phyloP scores from a whole-genome alignment of 257 asterid genomes.

The Plectranthus barbatus region DNA sequence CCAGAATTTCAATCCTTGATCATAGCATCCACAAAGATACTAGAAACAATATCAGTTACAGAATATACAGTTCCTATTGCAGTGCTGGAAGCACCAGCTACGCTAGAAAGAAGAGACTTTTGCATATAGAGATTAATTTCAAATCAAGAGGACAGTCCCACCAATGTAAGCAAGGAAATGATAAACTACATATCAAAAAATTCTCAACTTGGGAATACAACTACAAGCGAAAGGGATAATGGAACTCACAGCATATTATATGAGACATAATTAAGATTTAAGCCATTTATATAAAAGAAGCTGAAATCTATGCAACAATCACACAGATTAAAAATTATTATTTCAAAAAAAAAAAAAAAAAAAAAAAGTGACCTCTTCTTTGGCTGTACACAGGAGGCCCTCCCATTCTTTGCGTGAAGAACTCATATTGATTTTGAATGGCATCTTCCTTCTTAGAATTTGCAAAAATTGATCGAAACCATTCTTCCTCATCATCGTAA shows the following conservation, averaged over 20 bases:
- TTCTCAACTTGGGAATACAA: neutral
- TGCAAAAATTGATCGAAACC: conserved; percentile 81
- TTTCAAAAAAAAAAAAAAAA: neutral
- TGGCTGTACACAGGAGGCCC: conserved; percentile 84
- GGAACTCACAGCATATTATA: neutral
- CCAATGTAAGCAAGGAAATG: neutral
- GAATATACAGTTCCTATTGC: neutral
- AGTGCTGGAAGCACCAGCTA: no score
- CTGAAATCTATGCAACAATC: neutral
- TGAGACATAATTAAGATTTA: neutral
- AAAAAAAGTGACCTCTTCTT: conserved; percentile 57
- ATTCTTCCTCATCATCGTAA: conserved; percentile 84
- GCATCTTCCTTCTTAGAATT: conserved; percentile 89
- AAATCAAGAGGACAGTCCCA: neutral
- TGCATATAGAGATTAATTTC: neutral
- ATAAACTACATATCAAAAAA: neutral
- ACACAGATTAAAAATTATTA: neutral
- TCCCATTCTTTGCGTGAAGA: conserved; percentile 93
- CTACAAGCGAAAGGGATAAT: neutral
- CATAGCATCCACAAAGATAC: neutral
- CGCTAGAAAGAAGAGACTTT: neutral
- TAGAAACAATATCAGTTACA: neutral
- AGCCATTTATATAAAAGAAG: neutral
- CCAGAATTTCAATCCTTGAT: neutral
- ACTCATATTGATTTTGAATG: conserved; percentile 91